Evolutionary conservation across 257 asterid genomes (phyloP), one percentile per base, ranked within the genome.

Genomic region (Solanum corneliomulleri): DNA sequence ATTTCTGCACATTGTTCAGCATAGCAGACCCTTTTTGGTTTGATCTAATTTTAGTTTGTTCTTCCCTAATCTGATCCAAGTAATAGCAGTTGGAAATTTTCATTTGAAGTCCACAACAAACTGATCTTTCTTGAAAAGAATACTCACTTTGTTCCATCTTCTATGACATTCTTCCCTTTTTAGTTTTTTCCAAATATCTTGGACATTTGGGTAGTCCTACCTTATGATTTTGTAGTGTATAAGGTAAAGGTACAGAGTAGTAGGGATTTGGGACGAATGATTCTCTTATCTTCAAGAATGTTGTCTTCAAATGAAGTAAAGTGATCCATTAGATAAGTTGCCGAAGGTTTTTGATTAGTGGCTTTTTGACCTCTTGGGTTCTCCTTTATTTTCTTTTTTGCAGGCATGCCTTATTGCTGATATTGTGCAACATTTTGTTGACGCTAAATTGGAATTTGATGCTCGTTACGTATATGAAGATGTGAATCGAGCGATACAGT

Each of bases 371-470:
- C 31, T 81, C 12, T 81, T 49, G 85, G 45, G 45, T 81, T 81
- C 85, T 81, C 20, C 18, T 31, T 31, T 6, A 44, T 77, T 47
- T 12, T 27, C 35, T 49, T 89, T 27, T 88, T 69, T 88, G 93
- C 94, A 97, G 99, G 97, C 99, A 77, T 94, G 99, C 93, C 98
- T 97, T 85, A 95, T 97, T 86, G 98, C 99, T 89, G 99, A 97
- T 90, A 92, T 97, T 47, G 95, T 97, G 89, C 99, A 97, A 90
- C 99, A 97, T 87, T 97, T 97, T 89, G 97, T 95, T 91, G 97
- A 97, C 72, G 99, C 98, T 72, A 96, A 95, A 92, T 90, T 95
- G 93, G 99, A 97, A 82, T 97, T 97, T 91, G 99, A 97, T 82
- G 85, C 99, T 89, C 90, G 95, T 87, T 97, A 95, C 92, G 91